Conservation (phyloP, 2,329 filamentous ascomycete species). For the Parafenestella ontariensis region DNA sequence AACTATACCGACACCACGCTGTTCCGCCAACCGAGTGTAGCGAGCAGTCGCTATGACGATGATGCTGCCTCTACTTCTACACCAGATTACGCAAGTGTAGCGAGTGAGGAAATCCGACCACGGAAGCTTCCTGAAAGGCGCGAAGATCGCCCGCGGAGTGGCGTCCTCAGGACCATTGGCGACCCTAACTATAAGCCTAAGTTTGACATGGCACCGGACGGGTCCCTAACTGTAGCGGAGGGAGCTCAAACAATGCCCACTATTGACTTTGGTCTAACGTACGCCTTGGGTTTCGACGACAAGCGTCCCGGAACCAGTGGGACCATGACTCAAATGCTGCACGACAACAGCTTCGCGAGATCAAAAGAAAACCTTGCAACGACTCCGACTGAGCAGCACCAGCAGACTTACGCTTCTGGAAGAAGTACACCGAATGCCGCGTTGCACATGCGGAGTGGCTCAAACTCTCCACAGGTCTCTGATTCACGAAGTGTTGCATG, state of each 20-base stretch:
- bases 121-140: constrained; percentile 55
- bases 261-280: constrained; percentile 86
- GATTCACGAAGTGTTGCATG: constrained; percentile 75
- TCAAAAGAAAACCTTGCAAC: constrained; percentile 42
- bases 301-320: constrained; percentile 64
- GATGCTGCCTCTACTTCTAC: constrained; percentile 70
- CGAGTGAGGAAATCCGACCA: constrained; percentile 38
- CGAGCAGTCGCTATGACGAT: constrained; percentile 67
- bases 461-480: constrained; percentile 51
- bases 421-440: constrained; percentile 49
- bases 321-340: constrained; percentile 53
- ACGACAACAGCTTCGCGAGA: constrained; percentile 37
- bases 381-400: constrained; percentile 37
- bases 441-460: constrained; percentile 50
- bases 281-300: constrained; percentile 67
- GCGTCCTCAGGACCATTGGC: constrained; percentile 80
- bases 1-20: constrained; percentile 34
- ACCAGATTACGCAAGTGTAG: constrained; percentile 80
- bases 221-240: constrained; percentile 48
- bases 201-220: constrained; percentile 56
- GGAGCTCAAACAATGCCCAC: constrained; percentile 62
- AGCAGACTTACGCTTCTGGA: constrained; percentile 38
- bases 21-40: constrained; percentile 43
- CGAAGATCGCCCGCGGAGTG: constrained; percentile 77
- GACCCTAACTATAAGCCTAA: constrained; percentile 52